phyloP scores from a whole-genome alignment of 371 early-diverging fungal species.

The Mortierella sp. region DNA sequence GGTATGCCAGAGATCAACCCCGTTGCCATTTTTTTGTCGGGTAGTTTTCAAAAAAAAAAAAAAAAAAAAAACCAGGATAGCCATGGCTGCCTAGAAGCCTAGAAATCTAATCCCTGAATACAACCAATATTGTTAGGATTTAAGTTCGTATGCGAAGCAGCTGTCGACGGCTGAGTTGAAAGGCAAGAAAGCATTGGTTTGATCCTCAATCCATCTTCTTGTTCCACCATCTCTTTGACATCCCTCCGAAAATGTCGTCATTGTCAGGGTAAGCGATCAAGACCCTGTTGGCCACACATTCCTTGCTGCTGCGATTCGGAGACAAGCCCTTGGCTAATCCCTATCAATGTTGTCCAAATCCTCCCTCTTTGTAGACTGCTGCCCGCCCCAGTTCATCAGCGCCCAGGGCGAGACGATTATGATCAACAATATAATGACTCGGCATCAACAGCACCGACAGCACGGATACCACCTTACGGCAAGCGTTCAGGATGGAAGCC shows the following conservation, averaged over 20 bases:
- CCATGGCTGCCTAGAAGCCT: too few species aligned
- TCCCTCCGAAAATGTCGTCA: constrained; percentile 31
- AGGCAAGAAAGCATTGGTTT: too few species aligned
- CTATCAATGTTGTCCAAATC: not conserved
- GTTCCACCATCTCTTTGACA: not conserved
- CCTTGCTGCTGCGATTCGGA: not conserved
- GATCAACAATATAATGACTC: constrained; percentile 38
- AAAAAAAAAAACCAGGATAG: too few species aligned
- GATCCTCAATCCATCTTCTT: not conserved
- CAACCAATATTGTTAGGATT: too few species aligned
- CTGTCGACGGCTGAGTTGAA: too few species aligned
- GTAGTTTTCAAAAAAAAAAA: too few species aligned
- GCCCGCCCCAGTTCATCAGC: constrained; percentile 49
- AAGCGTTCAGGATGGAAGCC: constrained; percentile 84
- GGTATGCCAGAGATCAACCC: too few species aligned
- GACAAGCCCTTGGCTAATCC: not conserved
- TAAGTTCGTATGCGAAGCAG: too few species aligned
- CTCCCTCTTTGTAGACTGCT: constrained; percentile 18
- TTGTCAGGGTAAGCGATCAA: constrained; percentile 32
- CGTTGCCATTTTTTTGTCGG: too few species aligned
- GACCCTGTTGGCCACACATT: not conserved
- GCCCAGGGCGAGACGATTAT: constrained; percentile 34
- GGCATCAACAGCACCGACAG: constrained; percentile 50
- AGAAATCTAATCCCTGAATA: too few species aligned
- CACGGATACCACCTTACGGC: constrained; percentile 84